Percentiles rank a stretch among this genome's conserved stretches.
Conservation (phyloP, 805 yeast species). For the Pichia occidentalis region DNA sequence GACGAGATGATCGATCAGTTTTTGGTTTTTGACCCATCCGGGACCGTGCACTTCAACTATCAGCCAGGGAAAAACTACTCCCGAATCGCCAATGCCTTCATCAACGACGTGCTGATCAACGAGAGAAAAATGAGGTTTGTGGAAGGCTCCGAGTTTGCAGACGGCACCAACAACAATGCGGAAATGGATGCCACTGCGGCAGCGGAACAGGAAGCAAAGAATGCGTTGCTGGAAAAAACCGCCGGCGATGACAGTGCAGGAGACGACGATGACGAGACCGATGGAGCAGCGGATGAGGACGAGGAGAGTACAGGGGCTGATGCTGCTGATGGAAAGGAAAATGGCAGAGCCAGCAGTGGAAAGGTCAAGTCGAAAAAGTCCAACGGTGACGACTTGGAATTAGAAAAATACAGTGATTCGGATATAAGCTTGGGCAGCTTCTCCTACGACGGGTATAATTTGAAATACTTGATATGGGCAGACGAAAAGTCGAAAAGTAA, state of each 20-base stretch:
- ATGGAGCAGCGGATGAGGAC: neutral
- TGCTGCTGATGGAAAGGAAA: constrained; percentile 7
- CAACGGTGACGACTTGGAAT: constrained; percentile 20
- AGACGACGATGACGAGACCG: neutral
- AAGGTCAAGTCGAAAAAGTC: constrained; percentile 14
- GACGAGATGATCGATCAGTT: constrained; percentile 49
- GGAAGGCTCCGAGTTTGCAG: constrained; percentile 17
- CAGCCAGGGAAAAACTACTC: constrained; percentile 35
- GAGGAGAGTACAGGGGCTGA: neutral
- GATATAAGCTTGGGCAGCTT: constrained; percentile 24
- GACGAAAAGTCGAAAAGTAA: constrained; percentile 30
- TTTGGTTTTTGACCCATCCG: constrained; percentile 44
- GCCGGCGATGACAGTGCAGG: neutral
- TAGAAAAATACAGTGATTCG: constrained; percentile 20
- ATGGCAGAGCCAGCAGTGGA: neutral
- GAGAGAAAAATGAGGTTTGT: constrained; percentile 27
- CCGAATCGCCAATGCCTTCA: constrained; percentile 39
- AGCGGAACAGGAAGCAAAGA: constrained; percentile 7
- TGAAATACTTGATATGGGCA: constrained; percentile 36
- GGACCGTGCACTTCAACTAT: constrained; percentile 45
- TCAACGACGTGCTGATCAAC: constrained; percentile 43
- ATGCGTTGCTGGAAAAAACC: neutral
- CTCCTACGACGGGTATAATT: constrained; percentile 35
- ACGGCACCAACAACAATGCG: neutral
- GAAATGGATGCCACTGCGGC: constrained; percentile 3